These are phyloP conservation scores for Kazachstania kunashirensis DNA, from an alignment of 805 yeast species.

Conservation along the genomic window DNA sequence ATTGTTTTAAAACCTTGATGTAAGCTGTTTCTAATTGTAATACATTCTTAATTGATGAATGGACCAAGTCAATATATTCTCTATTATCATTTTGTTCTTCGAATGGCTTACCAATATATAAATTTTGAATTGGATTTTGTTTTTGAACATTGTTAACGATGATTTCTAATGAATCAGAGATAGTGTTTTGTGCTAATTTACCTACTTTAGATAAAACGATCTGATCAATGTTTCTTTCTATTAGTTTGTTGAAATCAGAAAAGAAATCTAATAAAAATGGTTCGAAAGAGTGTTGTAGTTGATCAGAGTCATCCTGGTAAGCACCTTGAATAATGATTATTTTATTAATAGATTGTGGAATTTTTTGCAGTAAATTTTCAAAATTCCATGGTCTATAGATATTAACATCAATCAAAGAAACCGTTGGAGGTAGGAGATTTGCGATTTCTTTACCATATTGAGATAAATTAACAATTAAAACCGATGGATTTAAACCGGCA, in stretches of 20 bases:
- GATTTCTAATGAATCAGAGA: conserved; percentile 34
- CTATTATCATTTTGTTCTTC: conserved; percentile 1
- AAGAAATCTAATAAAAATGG: conserved; percentile 72
- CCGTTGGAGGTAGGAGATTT: conserved; percentile 26
- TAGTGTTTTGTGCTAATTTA: conserved; percentile 9
- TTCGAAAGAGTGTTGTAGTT: conserved; percentile 39
- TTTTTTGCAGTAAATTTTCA: conserved; percentile 35
- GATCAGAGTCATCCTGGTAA: conserved; percentile 7
- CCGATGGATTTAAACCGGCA: background rate
- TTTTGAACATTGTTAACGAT: conserved; percentile 43
- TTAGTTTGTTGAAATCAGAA: conserved; percentile 41
- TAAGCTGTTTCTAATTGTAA: conserved; percentile 63
- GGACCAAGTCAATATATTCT: conserved; percentile 4
- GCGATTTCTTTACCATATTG: conserved; percentile 39
- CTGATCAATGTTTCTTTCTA: conserved; percentile 38
- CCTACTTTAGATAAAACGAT: conserved; percentile 46
- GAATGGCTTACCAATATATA: conserved; percentile 42
- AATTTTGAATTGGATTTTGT: conserved; percentile 50
- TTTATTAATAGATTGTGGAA: conserved; percentile 47
- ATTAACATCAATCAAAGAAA: conserved; percentile 43
- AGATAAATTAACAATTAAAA: conserved; percentile 45
- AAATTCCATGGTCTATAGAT: conserved; percentile 68
- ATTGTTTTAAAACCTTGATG: conserved; percentile 61
- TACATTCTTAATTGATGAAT: conserved; percentile 34
- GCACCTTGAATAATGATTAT: conserved; percentile 62